These are phyloP conservation scores for Streptanthus diversifolius DNA, from an alignment of 345 rosid species.

Conservation along the genomic window DNA sequence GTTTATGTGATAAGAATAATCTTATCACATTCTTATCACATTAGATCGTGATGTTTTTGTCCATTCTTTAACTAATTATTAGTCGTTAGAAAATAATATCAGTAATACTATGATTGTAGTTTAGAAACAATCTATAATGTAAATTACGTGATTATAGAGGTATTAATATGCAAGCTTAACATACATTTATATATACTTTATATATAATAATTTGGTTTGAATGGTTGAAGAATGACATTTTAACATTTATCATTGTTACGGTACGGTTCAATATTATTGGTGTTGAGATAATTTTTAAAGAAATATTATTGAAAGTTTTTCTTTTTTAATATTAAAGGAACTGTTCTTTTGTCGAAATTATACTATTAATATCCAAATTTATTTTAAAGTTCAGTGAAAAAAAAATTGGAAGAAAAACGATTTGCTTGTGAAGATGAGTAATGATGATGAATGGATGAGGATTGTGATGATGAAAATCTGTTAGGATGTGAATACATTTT, in stretches of 20 bases:
- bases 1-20: slow-evolving; percentile 25
- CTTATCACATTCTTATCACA: slow-evolving; percentile 25
- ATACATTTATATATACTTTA: neutral
- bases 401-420: slow-evolving; percentile 11
- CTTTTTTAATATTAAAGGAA: slow-evolving; percentile 5
- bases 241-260: slow-evolving; percentile 6
- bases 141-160: neutral
- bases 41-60: slow-evolving; percentile 24
- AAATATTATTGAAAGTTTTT: slow-evolving; percentile 15
- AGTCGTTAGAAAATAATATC: neutral
- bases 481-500: slow-evolving; percentile 21
- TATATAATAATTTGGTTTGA: neutral
- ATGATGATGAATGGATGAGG: slow-evolving; percentile 30
- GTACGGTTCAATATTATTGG: slow-evolving; percentile 26
- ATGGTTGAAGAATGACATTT: neutral
- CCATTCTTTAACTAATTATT: slow-evolving; percentile 24
- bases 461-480: slow-evolving; percentile 31
- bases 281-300: too few relatives aligned
- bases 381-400: neutral
- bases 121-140: neutral
- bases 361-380: neutral
- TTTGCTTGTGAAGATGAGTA: slow-evolving; percentile 27
- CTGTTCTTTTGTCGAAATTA: slow-evolving; percentile 20
- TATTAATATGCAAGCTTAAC: neutral
- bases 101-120: slow-evolving; percentile 1